Conservation (phyloP, 2,329 filamentous ascomycete species). For the Aspergillus costaricaensis region DNA sequence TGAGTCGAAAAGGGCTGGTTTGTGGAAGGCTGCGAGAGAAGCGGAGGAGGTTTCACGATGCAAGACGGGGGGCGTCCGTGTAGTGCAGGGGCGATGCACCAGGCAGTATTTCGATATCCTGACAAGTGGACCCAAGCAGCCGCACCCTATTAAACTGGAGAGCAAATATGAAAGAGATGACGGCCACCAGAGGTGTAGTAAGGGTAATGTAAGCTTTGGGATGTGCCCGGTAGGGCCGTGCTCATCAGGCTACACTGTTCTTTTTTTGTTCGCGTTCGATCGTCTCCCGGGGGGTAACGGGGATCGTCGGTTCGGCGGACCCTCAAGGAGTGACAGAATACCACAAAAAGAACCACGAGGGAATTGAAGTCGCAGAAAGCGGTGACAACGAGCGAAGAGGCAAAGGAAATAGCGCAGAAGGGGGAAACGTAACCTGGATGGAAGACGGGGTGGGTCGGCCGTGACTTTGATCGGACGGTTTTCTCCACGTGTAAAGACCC, state of each 20-base stretch:
- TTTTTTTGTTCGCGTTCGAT: conserved; percentile 13
- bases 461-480: conserved; percentile 8
- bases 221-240: conserved; percentile 20
- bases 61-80: neutral
- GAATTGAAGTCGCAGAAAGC: neutral
- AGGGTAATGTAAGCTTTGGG: conserved; percentile 12
- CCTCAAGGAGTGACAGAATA: neutral
- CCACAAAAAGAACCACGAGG: neutral
- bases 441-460: conserved; percentile 15
- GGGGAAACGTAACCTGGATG: conserved; percentile 14
- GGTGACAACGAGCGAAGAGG: neutral
- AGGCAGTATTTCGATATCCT: neutral
- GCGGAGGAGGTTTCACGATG: neutral
- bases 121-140: neutral
- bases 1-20: neutral
- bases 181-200: conserved; percentile 2
- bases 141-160: neutral
- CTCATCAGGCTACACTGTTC: conserved; percentile 34
- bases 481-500: conserved; percentile 20
- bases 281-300: conserved; percentile 9
- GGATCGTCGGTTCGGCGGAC: neutral
- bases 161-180: neutral
- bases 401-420: conserved; percentile 7
- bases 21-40: neutral
- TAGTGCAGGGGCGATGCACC: neutral